Evolutionary conservation across 2,329 filamentous ascomycete genomes (phyloP), one percentile per base, ranked within the genome.

Genomic region (Ascochyta pisi): DNA sequence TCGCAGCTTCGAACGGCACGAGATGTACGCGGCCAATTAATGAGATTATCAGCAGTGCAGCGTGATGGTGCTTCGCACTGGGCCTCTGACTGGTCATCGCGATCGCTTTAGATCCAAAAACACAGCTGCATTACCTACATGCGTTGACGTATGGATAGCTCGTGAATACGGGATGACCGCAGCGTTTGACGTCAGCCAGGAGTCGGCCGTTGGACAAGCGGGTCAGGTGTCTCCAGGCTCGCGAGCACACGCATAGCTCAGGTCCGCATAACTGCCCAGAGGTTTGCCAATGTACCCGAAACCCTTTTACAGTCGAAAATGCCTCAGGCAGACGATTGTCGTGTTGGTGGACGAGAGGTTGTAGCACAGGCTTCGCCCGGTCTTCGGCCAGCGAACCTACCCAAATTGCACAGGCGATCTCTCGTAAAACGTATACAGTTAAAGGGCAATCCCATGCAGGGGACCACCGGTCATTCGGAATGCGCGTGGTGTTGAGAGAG

Each of bases 401-500:
- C 31, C 29, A 50, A 46, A 46, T 50, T 55, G 24, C 29, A 42
- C 29, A 50, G 53, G 24, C 29, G 41, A 46, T 55, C 53, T 38
- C 29, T 46, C 47, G 46, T 38, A 26, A 50, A 46, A 19, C 19
- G 19, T 3, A 19, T 19, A 19, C 19, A 3, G 19, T 19, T 19
- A 19, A 55, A 47, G 27, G 41, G 46, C 47, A 42, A 46, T 47
- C 27, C 27, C 46, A 50, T 50, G 46, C 53, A 55, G 53, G 53
- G 53, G 46, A 42, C 39, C 35, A 45, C 47, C 37, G 42, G 41
- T 50, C 52, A 44, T 34, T 37, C 47, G 53, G 47, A 55, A 50
- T 55, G 47, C 53, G 53, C 37, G 53, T 50, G 53, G 53, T 50
- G 37, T 50, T 54, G 23, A 55, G 42, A 50, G 47, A 50, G 53